phyloP scores from a whole-genome alignment of 768 basidiomycete species.

The Phylloporus rhodoxanthus region DNA sequence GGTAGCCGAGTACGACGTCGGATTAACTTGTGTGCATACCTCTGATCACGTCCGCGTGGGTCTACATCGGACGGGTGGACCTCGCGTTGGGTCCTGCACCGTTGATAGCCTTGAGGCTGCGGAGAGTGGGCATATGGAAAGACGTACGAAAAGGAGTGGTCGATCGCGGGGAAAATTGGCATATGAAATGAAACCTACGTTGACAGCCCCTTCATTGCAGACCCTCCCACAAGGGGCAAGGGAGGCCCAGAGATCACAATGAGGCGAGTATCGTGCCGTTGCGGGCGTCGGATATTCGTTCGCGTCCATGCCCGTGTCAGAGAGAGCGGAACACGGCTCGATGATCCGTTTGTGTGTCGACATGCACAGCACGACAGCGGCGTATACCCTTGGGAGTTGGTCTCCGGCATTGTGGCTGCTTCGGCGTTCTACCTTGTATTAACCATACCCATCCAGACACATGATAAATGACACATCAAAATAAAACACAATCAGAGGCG shows the following conservation, averaged over 20 bases:
- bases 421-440: neutral
- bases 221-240: neutral
- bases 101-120: too few relatives aligned
- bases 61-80: neutral
- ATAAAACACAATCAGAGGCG: neutral
- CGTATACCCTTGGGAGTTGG: neutral
- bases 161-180: neutral
- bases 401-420: too few relatives aligned
- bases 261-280: neutral
- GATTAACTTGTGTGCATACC: too few relatives aligned
- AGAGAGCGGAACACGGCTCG: neutral
- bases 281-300: neutral
- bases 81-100: too few relatives aligned
- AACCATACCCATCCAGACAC: neutral
- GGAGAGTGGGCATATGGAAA: neutral
- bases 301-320: neutral
- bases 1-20: neutral
- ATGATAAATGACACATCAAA: neutral
- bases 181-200: neutral
- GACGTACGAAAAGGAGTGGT: neutral
- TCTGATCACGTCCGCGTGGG: neutral
- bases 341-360: neutral
- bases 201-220: neutral
- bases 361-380: neutral
- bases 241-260: neutral